These are phyloP conservation scores for Saururus chinensis DNA, from an alignment of 164 flowering plant species.

Conservation along the genomic window DNA sequence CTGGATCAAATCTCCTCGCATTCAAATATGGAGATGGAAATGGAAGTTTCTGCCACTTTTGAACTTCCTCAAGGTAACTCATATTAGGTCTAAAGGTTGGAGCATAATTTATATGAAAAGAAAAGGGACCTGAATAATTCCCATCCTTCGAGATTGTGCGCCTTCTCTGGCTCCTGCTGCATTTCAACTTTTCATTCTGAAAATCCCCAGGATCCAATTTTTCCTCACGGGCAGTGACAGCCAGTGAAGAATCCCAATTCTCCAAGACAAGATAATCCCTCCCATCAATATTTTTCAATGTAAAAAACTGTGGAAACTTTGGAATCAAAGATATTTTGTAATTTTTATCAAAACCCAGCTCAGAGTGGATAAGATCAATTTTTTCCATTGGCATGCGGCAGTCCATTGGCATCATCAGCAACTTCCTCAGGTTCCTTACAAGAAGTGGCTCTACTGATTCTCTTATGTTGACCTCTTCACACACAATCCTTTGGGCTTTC, in stretches of 20 bases:
- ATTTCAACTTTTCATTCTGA: slow-evolving; percentile 15
- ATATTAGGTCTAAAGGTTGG: slow-evolving; percentile 78
- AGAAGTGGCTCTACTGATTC: slow-evolving; percentile 70
- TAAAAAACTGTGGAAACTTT: slow-evolving; percentile 66
- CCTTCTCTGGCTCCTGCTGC: slow-evolving; percentile 11
- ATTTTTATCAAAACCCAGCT: slow-evolving; percentile 65
- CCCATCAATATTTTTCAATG: slow-evolving; percentile 47
- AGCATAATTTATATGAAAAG: slow-evolving; percentile 54
- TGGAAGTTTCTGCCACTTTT: slow-evolving; percentile 81
- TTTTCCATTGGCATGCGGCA: slow-evolving; percentile 63
- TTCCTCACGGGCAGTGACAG: slow-evolving; percentile 72
- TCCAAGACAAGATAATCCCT: slow-evolving; percentile 53
- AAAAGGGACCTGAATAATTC: slow-evolving; percentile 56
- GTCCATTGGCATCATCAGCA: slow-evolving; percentile 89
- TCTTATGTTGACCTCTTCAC: slow-evolving; percentile 39
- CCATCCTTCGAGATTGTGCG: slow-evolving; percentile 58
- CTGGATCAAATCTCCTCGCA: slow-evolving; percentile 59
- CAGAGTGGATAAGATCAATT: slow-evolving; percentile 42
- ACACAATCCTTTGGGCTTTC: slow-evolving; percentile 44
- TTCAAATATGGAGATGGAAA: slow-evolving; percentile 96
- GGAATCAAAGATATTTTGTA: slow-evolving; percentile 50
- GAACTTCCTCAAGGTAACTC: slow-evolving; percentile 59
- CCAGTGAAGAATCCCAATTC: slow-evolving; percentile 83
- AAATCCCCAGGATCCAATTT: slow-evolving; percentile 16
- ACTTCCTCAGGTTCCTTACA: slow-evolving; percentile 71